These are phyloP conservation scores for Penicillium pancosmium DNA, from an alignment of 495 filamentous ascomycete genomes.

Conservation along the genomic window DNA sequence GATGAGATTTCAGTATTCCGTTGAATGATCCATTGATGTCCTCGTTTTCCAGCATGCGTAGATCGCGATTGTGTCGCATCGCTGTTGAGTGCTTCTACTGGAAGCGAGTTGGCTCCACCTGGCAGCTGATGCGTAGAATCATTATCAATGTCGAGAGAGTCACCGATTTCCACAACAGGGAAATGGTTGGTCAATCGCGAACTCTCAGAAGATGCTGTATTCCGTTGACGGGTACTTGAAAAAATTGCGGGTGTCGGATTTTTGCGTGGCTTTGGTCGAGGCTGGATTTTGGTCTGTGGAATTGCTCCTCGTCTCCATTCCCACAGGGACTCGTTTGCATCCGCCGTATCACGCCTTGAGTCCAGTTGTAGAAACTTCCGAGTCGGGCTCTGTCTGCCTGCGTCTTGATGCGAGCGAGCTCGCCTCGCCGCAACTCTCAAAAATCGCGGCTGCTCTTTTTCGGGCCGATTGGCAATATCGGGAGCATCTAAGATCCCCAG, in stretches of 20 bases:
- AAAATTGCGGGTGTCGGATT: conserved; percentile 26
- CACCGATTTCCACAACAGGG: not conserved
- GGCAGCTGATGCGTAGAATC: not conserved
- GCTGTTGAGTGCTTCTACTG: conserved; percentile 6
- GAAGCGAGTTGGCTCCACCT: not conserved
- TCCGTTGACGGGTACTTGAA: conserved; percentile 20
- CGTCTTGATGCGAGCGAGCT: conserved; percentile 60
- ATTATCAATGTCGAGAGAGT: not conserved
- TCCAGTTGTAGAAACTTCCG: conserved; percentile 73
- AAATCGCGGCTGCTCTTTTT: conserved; percentile 62
- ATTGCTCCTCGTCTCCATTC: conserved; percentile 80
- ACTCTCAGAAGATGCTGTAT: conserved; percentile 6
- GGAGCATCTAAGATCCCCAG: conserved; percentile 76
- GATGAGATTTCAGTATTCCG: conserved; percentile 40
- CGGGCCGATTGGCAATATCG: conserved; percentile 36
- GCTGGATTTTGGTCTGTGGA: conserved; percentile 40
- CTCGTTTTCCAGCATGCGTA: conserved; percentile 23
- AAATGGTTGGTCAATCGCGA: conserved; percentile 11
- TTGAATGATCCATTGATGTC: conserved; percentile 41
- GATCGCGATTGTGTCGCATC: conserved; percentile 2
- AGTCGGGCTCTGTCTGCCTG: conserved; percentile 74
- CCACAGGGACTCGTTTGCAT: conserved; percentile 66
- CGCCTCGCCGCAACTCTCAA: conserved; percentile 75
- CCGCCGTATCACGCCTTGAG: conserved; percentile 71
- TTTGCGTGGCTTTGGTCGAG: conserved; percentile 22